Conservation (phyloP, 2,329 filamentous ascomycete species). For the Epichloe coenophiala region DNA sequence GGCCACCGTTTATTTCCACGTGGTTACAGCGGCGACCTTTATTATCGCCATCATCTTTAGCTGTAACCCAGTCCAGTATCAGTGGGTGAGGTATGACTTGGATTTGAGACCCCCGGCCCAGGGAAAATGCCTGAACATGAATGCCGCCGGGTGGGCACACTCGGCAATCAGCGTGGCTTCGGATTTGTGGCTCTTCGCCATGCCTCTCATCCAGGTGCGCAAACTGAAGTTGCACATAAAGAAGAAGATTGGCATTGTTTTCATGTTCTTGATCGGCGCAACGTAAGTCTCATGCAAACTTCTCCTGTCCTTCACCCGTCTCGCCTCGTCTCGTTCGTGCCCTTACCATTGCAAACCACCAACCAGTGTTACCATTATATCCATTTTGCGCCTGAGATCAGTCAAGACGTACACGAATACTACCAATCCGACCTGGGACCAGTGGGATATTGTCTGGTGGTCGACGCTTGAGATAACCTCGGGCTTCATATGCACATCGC, state of each 20-base stretch:
- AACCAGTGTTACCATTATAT: conserved; percentile 2
- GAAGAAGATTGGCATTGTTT: conserved; percentile 3
- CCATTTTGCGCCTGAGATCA: conserved; percentile 1
- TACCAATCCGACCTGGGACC: conserved; percentile 3
- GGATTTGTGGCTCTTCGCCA: conserved; percentile 3
- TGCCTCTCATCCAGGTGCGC: conserved; percentile 2
- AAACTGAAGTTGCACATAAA: conserved; percentile 1
- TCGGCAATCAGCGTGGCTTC: neutral
- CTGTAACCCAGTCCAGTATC: conserved; percentile 24
- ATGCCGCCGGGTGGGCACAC: neutral
- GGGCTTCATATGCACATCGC: conserved; percentile 3
- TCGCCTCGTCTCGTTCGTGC: neutral
- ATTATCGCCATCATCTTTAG: conserved; percentile 19
- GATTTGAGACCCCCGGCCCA: neutral
- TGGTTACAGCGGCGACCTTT: conserved; percentile 17
- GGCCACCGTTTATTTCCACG: conserved; percentile 19
- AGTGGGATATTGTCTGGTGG: conserved; percentile 2
- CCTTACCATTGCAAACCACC: neutral
- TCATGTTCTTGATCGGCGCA: conserved; percentile 3
- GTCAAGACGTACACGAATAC: neutral
- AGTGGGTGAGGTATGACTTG: conserved; percentile 22
- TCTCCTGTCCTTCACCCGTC: neutral
- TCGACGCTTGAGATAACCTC: conserved; percentile 1
- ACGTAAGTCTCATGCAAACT: neutral
- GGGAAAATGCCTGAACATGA: neutral